Percentiles rank a stretch among this genome's conserved stretches.
These are phyloP conservation scores for Entomortierella beljakovae DNA, from an alignment of 192 early-diverging fungal species.

Conservation along the genomic window DNA sequence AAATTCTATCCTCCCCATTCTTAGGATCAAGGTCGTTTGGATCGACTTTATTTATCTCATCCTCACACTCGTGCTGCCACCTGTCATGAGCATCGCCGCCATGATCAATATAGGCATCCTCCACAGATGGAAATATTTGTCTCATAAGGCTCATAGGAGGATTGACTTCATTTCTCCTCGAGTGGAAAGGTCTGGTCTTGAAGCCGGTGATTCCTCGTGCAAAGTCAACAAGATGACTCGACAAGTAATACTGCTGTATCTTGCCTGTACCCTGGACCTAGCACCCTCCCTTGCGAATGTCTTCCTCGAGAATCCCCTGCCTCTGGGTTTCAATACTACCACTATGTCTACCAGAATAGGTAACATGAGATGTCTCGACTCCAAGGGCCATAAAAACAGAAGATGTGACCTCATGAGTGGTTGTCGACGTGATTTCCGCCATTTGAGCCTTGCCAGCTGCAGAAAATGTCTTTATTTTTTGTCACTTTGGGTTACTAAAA, in stretches of 20 bases:
- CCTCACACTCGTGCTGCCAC: constrained; percentile 1
- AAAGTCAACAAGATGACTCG: not conserved
- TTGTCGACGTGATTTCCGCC: not conserved
- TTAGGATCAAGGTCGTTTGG: not conserved
- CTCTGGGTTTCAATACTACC: not conserved
- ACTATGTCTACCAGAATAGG: constrained; percentile 11
- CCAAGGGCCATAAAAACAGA: not conserved
- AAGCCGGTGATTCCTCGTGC: constrained; percentile 6
- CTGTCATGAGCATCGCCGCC: not conserved
- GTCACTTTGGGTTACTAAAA: too few relatives aligned
- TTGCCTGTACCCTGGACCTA: not conserved
- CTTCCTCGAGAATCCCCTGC: not conserved
- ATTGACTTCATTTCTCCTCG: not conserved
- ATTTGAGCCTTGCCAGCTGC: not conserved
- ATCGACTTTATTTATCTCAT: not conserved
- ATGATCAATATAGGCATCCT: not conserved
- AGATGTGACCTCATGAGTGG: not conserved
- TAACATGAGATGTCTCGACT: not conserved
- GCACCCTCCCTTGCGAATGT: not conserved
- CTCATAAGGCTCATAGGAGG: constrained; percentile 2
- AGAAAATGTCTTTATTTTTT: too few relatives aligned
- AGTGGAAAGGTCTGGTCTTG: not conserved
- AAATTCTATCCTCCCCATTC: too few relatives aligned
- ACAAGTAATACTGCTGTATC: not conserved
- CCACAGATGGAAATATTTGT: constrained; percentile 20